A percentile compares a stretch with the other conserved stretches of the same genome.
phyloP scores from a whole-genome alignment of 768 basidiomycete species.

The Strobilomyces dryophilus region DNA sequence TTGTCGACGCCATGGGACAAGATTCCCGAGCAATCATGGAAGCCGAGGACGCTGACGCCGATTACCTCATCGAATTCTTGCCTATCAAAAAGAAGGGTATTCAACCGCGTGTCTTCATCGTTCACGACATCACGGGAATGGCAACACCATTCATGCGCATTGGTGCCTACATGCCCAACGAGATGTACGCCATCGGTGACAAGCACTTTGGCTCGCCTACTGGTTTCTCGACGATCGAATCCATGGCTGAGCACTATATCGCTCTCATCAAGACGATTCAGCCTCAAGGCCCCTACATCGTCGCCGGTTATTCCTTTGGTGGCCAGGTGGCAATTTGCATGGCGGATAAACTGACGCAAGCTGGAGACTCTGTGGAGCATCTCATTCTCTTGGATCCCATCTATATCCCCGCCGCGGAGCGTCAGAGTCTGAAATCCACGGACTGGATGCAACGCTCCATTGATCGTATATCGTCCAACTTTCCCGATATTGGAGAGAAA shows the following conservation, averaged over 20 bases:
- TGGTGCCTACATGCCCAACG: conserved; percentile 29
- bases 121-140: conserved; percentile 32
- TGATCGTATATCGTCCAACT: conserved; percentile 29
- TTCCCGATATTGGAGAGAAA: conserved; percentile 30
- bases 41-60: conserved; percentile 28
- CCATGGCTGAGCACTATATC: conserved; percentile 32
- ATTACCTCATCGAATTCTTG: conserved; percentile 28
- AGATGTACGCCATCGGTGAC: conserved; percentile 33
- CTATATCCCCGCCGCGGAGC: conserved; percentile 25
- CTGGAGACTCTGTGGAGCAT: conserved; percentile 23
- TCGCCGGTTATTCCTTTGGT: conserved; percentile 28
- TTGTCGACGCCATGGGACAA: conserved; percentile 29
- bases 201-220: conserved; percentile 28
- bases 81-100: conserved; percentile 31
- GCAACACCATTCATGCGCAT: conserved; percentile 31
- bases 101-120: conserved; percentile 24
- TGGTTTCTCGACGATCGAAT: conserved; percentile 27
- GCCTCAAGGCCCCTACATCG: conserved; percentile 24
- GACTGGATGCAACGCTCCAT: conserved; percentile 29
- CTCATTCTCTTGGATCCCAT: conserved; percentile 30
- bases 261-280: conserved; percentile 25
- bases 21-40: conserved; percentile 28
- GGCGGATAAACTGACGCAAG: conserved; percentile 20
- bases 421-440: conserved; percentile 29
- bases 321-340: conserved; percentile 28